Evolutionary conservation across 108 stramenopile species (phyloP), one percentile per base, ranked within the genome.

Genomic region (Mayamaea pseudoterrestris): DNA sequence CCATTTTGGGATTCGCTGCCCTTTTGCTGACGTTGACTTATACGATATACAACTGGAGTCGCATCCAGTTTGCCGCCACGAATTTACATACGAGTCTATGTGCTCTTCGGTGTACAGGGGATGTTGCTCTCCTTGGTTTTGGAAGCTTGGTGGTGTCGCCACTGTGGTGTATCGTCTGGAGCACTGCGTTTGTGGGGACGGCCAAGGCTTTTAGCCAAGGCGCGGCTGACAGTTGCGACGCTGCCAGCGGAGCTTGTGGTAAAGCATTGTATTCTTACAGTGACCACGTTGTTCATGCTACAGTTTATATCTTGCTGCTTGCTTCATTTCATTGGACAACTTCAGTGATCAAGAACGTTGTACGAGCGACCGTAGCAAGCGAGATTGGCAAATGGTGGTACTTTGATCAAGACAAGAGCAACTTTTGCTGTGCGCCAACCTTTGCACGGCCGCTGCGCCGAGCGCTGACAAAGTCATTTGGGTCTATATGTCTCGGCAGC

Each of bases 381-480:
- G 76, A 78, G 6, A 70, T 91, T 27, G 80, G 73, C 0, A 74
- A 75, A 13, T 89, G 84, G 82, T 94, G 93, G 93, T 76, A 76
- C 44, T n/a, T n/a, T n/a, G n/a, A n/a, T n/a, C 57, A 62, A 21
- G 49, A 35, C 14, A 57, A 58, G 3, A 27, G 29, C 0, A 44
- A 60, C 24, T 74, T 69, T 55, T 76, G 76, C 60, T n/a, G n/a
- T n/a, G 68, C 65, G 2, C 17, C 28, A 29, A 77, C 69, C 0
- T 73, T 91, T 5, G 27, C 52, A 29, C 70, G 65, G 30, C 69
- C 71, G 13, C 67, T 69, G 27, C 39, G 48, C 5, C 55, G 83
- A 26, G 58, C 80, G 12, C 41, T 78, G 25, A 87, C 91, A n/a
- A 65, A 48, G 4, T 83, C 81, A 6, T 80, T 94, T 63, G 93